Evolutionary conservation across 495 filamentous ascomycete genomes (phyloP).

Genomic region (Hypoxylon perforatum): DNA sequence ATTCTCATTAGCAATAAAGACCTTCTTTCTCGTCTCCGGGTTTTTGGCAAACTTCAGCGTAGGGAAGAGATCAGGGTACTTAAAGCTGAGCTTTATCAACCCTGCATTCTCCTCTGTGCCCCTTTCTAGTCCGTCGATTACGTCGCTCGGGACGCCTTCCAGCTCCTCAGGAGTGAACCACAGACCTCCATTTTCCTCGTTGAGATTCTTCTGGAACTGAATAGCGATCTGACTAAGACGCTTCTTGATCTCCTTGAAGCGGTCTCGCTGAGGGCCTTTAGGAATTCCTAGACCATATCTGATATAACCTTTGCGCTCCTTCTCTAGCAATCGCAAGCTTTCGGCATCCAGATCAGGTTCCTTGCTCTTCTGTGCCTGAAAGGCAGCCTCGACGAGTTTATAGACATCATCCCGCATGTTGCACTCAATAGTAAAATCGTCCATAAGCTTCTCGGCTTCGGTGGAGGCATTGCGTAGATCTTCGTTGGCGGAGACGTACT

Average conservation of each 20-base stretch:
- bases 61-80: conserved; percentile 72
- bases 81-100: conserved; percentile 68
- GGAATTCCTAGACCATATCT: conserved; percentile 66
- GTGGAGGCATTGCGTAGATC: conserved; percentile 73
- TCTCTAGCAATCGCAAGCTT: conserved; percentile 65
- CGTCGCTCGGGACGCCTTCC: conserved; percentile 67
- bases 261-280: conserved; percentile 63
- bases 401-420: conserved; percentile 72
- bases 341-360: conserved; percentile 59
- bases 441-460: conserved; percentile 69
- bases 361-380: conserved; percentile 55
- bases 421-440: conserved; percentile 69
- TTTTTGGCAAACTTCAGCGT: conserved; percentile 68
- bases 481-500: conserved; percentile 77
- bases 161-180: conserved; percentile 71
- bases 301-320: conserved; percentile 68
- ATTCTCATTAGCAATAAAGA: conserved; percentile 70
- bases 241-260: conserved; percentile 75
- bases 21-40: conserved; percentile 62
- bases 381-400: conserved; percentile 65
- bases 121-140: conserved; percentile 70
- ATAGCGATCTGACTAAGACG: conserved; percentile 66
- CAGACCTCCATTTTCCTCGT: conserved; percentile 69
- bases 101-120: conserved; percentile 75
- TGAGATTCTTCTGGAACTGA: conserved; percentile 69